A percentile compares a stretch with the other conserved stretches of the same genome.
Conservation (phyloP, 805 yeast genomes). For the Jamesozyma lodderae region DNA sequence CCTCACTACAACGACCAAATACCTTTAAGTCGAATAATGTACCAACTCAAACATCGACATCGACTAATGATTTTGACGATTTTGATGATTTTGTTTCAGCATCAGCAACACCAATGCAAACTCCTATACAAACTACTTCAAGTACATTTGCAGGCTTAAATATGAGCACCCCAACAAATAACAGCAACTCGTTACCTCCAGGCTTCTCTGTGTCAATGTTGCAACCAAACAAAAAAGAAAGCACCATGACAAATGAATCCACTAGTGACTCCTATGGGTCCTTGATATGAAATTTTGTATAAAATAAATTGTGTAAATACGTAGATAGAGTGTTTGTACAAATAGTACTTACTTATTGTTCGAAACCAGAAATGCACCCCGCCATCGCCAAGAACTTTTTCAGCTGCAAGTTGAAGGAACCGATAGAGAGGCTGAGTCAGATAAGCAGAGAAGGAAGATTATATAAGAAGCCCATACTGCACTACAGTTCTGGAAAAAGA, state of each 20-base stretch:
- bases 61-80: constrained; percentile 22
- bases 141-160: constrained; percentile 1
- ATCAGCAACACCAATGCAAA: constrained; percentile 10
- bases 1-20: no score
- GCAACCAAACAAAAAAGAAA: constrained; percentile 25
- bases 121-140: neutral
- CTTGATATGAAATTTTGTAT: neutral
- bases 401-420: no score
- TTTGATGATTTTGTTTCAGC: constrained; percentile 28
- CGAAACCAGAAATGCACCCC: no score
- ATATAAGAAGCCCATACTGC: no score
- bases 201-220: constrained; percentile 34
- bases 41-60: no score
- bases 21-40: no score
- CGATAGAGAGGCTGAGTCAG: no score
- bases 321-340: neutral
- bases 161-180: constrained; percentile 3
- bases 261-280: neutral
- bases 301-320: neutral
- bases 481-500: no score
- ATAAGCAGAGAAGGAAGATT: no score
- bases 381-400: no score
- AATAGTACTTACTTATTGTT: no score
- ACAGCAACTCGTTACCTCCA: constrained; percentile 29
- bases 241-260: neutral